A percentile compares a stretch with the other conserved stretches of the same genome.
phyloP scores from a whole-genome alignment of 2,329 filamentous ascomycete genomes.

The Teratosphaeria zuluensis region DNA sequence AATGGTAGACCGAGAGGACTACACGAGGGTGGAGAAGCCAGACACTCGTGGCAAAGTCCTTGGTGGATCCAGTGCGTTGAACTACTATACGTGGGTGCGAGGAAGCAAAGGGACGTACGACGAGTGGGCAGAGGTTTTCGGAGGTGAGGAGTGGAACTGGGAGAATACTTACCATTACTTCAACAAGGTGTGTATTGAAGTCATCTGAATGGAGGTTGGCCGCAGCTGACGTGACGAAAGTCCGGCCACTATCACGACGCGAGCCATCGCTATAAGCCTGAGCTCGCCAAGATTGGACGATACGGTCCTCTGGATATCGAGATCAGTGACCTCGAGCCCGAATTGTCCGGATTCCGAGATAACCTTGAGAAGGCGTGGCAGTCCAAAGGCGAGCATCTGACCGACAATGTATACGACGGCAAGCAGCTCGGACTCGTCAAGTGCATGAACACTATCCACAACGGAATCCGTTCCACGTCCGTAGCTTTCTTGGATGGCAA shows the following conservation, averaged over 20 bases:
- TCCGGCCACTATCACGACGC: neutral
- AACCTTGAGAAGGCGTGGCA: neutral
- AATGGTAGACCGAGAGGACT: neutral
- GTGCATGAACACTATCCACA: constrained; percentile 3
- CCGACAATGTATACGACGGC: constrained; percentile 7
- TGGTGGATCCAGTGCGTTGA: constrained; percentile 31
- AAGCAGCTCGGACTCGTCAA: constrained; percentile 4
- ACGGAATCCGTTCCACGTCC: constrained; percentile 1
- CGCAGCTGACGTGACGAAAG: neutral
- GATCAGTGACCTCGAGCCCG: neutral
- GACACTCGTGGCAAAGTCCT: constrained; percentile 2
- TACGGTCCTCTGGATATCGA: neutral
- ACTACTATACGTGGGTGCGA: constrained; percentile 18
- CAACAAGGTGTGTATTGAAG: neutral
- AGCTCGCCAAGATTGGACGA: neutral
- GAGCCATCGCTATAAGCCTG: neutral
- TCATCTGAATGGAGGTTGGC: neutral
- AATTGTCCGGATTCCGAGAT: neutral
- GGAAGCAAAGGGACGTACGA: constrained; percentile 23
- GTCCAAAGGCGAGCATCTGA: constrained; percentile 1
- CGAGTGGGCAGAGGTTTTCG: constrained; percentile 24
- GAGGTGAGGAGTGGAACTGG: constrained; percentile 30
- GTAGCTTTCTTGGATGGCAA: constrained; percentile 5
- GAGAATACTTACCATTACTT: constrained; percentile 14
- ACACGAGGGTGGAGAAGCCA: neutral